Evolutionary conservation across 257 asterid genomes (phyloP), one percentile per base, ranked within the genome.

Genomic region (Nicotiana benthamiana): DNA sequence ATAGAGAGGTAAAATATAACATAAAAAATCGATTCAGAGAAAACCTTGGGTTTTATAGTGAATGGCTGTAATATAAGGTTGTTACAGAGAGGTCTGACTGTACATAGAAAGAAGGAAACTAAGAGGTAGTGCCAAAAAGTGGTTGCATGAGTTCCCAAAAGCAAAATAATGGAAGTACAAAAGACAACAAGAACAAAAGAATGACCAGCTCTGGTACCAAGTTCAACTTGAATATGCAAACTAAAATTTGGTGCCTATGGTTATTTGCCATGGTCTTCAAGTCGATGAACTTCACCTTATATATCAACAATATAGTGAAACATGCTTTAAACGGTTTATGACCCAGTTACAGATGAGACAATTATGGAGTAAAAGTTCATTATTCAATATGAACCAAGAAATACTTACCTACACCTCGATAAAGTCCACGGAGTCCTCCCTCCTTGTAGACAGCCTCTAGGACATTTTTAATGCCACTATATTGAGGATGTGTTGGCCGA

Each of bases 371-470:
- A 52, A 27, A 9, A 51, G 32, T 20, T 78, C 51, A 74, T 74
- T 48, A 56, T 15, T 2, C 4, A 48, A 54, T 52, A 63, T 3
- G 60, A 77, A 27, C 17, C 16, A 52, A 83, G 22, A 80, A 60
- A 65, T 28, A 70, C 75, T 17, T 90, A 93, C 99, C 98, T 89
- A 95, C 86, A 85, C 99, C 99, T 67, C 99, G 91, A 81, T 96
- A 96, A 54, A 96, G 93, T 52, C 83, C 97, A 4, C 97, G 95
- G 18, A 83, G 87, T 75, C 99, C 99, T 48, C 98, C 97, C 84
- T 92, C 95, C 83, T 56, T 85, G 84, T 93, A 94, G 79, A 96
- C 98, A 70, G 89, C 84, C 84, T 82, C 85, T 3, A 96, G 75
- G 79, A 92, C 99, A 86, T 96, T 90, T 83, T 82, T 86, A 57